These are phyloP conservation scores for Microascus cirrosus DNA, from an alignment of 2,329 filamentous ascomycete species.

Conservation along the genomic window DNA sequence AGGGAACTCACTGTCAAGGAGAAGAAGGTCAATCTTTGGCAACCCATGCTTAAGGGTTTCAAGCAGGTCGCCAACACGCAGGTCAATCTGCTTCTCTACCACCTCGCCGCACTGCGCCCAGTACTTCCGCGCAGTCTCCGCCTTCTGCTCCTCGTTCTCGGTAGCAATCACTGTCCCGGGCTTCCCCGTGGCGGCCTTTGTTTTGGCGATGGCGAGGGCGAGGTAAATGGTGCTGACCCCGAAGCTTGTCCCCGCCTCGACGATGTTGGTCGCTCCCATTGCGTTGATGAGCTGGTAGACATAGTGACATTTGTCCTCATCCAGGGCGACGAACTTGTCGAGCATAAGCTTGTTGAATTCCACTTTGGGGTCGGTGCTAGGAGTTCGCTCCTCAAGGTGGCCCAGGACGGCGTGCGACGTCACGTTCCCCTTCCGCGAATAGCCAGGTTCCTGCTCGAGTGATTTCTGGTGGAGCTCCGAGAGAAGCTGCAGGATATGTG, in stretches of 20 bases:
- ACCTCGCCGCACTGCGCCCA: slow-evolving; percentile 39
- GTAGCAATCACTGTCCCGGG: slow-evolving; percentile 40
- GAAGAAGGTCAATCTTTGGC: slow-evolving; percentile 40
- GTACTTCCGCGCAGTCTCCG: slow-evolving; percentile 34
- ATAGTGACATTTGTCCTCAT: slow-evolving; percentile 38
- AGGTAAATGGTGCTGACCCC: slow-evolving; percentile 54
- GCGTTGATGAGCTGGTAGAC: slow-evolving; percentile 42
- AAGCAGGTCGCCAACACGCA: slow-evolving; percentile 44
- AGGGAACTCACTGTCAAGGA: slow-evolving; percentile 43
- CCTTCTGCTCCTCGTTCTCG: slow-evolving; percentile 46
- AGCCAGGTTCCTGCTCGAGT: no score
- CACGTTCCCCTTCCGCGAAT: no score
- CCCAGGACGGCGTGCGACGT: no score
- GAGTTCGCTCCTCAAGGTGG: no score
- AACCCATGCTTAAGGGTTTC: slow-evolving; percentile 35
- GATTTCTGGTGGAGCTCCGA: no score
- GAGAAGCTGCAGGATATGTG: no score
- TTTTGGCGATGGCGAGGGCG: slow-evolving; percentile 42
- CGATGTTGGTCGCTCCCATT: slow-evolving; percentile 34
- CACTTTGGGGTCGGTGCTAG: no score
- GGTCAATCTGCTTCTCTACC: slow-evolving; percentile 38
- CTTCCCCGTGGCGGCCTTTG: slow-evolving; percentile 23
- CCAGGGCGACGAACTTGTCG: not conserved
- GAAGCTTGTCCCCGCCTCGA: slow-evolving; percentile 51
- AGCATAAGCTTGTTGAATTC: not conserved